These are phyloP conservation scores for Parascedosporium putredinis DNA, from an alignment of 2,329 filamentous ascomycete species.

Conservation along the genomic window DNA sequence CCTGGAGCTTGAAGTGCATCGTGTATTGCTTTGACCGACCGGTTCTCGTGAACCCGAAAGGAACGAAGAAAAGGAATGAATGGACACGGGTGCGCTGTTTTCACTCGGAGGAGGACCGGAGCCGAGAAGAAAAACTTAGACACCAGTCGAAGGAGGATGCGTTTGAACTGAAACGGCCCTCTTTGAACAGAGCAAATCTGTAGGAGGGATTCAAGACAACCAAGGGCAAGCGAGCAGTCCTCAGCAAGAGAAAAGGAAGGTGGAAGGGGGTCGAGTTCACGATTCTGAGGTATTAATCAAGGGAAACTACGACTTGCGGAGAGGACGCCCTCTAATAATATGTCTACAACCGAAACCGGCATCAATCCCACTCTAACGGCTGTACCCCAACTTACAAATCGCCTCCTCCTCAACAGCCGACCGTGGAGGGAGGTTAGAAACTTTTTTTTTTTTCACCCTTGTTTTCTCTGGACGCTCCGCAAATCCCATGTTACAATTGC, in stretches of 20 bases:
- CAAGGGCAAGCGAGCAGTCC: not conserved
- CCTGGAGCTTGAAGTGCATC: slow-evolving; percentile 14
- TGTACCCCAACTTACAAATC: not conserved
- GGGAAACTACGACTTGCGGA: not conserved
- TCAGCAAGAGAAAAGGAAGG: not conserved
- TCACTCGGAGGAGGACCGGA: not conserved
- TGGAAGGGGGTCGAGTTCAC: not conserved
- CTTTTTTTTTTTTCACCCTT: slow-evolving; percentile 2
- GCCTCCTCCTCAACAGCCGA: not conserved
- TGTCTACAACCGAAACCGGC: not conserved
- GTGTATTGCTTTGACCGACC: not conserved
- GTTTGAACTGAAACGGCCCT: not conserved
- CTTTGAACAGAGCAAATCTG: not conserved
- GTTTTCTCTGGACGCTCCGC: not conserved
- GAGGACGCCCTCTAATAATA: not conserved
- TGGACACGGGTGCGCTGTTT: not conserved
- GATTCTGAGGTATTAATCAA: not conserved
- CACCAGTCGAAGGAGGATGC: not conserved
- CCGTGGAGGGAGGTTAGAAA: too few species aligned
- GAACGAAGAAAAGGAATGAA: not conserved
- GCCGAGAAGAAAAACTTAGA: not conserved
- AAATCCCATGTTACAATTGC: slow-evolving; percentile 7
- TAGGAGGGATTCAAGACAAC: not conserved
- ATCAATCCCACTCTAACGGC: not conserved
- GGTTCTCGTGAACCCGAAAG: not conserved